Evolutionary conservation across 805 yeast genomes (phyloP).

Genomic region (Candida yuanshanica): DNA sequence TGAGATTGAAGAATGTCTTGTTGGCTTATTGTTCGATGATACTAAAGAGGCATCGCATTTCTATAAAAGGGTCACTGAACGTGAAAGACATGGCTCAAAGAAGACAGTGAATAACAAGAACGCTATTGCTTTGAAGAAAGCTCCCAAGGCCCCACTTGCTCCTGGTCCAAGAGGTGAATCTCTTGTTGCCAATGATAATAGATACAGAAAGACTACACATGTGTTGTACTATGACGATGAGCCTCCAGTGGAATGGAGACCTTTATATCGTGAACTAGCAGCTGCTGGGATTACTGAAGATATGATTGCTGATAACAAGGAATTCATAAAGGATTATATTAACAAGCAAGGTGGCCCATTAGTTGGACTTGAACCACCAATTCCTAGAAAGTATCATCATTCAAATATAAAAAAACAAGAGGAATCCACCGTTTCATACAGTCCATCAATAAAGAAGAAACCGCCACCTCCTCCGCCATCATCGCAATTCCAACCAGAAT

Average conservation of each 20-base stretch:
- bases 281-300: conserved; percentile 61
- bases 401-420: not conserved
- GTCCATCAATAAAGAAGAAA: conserved; percentile 9
- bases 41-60: conserved; percentile 83
- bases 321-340: conserved; percentile 78
- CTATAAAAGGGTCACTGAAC: conserved; percentile 63
- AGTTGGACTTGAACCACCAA: conserved; percentile 22
- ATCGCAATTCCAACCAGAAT: conserved; percentile 34
- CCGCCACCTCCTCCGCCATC: conserved; percentile 1
- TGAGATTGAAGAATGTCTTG: conserved; percentile 85
- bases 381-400: conserved; percentile 24
- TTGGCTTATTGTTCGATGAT: conserved; percentile 87
- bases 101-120: conserved; percentile 81
- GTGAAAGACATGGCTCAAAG: conserved; percentile 82
- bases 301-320: conserved; percentile 76
- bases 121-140: conserved; percentile 73
- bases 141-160: conserved; percentile 26
- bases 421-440: conserved; percentile 9
- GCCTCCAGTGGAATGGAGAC: conserved; percentile 84
- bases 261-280: conserved; percentile 65
- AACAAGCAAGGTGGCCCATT: conserved; percentile 32
- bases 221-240: conserved; percentile 66
- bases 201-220: conserved; percentile 52
- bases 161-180: conserved; percentile 26
- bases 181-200: conserved; percentile 39